Evolutionary conservation across 2,329 filamentous ascomycete species (phyloP).

Genomic region (Trichoderma oligosporum): DNA sequence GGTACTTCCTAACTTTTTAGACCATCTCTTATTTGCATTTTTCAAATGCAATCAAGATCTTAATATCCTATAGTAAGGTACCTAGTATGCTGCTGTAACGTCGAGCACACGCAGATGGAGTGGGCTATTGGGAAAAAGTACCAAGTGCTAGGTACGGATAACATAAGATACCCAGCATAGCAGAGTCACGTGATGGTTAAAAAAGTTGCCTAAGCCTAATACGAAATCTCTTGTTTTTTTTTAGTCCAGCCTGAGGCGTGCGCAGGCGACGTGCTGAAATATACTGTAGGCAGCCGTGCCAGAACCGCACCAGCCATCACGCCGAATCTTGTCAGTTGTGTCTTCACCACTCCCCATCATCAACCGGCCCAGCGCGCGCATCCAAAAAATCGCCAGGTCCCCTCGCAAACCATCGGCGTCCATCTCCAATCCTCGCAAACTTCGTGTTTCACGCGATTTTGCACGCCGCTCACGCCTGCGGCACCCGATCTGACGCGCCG

Average conservation of each 20-base stretch:
- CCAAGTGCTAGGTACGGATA: neutral
- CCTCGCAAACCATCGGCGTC: constrained; percentile 56
- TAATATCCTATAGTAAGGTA: too few relatives aligned
- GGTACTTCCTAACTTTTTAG: too few relatives aligned
- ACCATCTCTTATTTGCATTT: too few relatives aligned
- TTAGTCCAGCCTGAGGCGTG: constrained; percentile 28
- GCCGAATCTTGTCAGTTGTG: constrained; percentile 49
- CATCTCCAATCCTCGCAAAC: constrained; percentile 53
- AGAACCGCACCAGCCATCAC: constrained; percentile 46
- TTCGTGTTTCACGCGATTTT: constrained; percentile 53
- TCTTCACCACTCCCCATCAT: constrained; percentile 53
- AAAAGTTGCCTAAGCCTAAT: neutral
- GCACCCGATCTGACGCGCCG: constrained; percentile 41
- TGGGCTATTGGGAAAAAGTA: neutral
- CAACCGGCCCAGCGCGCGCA: constrained; percentile 54
- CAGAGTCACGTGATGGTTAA: constrained; percentile 1
- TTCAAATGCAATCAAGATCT: too few relatives aligned
- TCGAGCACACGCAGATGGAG: too few relatives aligned
- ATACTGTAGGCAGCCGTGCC: constrained; percentile 38
- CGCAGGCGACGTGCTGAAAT: constrained; percentile 42
- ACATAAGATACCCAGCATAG: neutral
- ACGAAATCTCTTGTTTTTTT: constrained; percentile 2
- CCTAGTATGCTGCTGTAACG: too few relatives aligned
- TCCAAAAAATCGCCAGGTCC: constrained; percentile 59
- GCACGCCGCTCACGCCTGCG: constrained; percentile 43